phyloP scores from a whole-genome alignment of 2,329 filamentous ascomycete species.

The Fusarium tanahbumbuense region DNA sequence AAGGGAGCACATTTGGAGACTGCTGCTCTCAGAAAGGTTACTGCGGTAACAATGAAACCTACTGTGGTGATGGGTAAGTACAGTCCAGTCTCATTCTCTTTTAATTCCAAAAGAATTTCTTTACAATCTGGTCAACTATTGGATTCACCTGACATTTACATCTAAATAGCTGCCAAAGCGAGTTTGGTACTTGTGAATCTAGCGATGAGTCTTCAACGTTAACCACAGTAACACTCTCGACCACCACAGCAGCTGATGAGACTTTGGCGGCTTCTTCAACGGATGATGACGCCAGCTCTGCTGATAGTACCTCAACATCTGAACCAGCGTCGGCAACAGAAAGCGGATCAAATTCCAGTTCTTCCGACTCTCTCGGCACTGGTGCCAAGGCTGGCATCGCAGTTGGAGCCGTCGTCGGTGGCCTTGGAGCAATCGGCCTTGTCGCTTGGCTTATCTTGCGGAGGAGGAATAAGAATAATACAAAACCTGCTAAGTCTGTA shows the following conservation, averaged over 20 bases:
- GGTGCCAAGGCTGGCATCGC: constrained; percentile 1
- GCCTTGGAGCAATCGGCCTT: neutral
- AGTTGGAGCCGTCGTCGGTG: neutral
- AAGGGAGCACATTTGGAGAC: constrained; percentile 5
- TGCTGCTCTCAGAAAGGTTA: constrained; percentile 2
- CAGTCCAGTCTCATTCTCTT: neutral
- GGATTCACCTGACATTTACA: neutral
- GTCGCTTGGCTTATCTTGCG: neutral
- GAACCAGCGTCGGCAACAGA: neutral
- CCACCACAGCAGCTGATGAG: neutral
- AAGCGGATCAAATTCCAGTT: neutral
- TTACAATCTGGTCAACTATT: fast-evolving
- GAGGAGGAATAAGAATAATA: neutral
- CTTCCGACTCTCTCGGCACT: neutral
- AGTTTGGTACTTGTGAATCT: neutral
- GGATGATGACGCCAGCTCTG: neutral
- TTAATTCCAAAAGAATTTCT: too few species aligned
- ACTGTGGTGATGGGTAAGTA: constrained; percentile 4
- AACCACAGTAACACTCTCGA: neutral
- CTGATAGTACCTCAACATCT: neutral
- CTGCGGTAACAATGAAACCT: constrained; percentile 1
- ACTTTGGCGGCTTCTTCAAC: neutral
- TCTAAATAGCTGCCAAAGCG: neutral
- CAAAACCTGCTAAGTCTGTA: neutral
- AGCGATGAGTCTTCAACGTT: neutral